These are phyloP conservation scores for Platanthera guangdongensis DNA, from an alignment of 106 monocot species.

Conservation along the genomic window DNA sequence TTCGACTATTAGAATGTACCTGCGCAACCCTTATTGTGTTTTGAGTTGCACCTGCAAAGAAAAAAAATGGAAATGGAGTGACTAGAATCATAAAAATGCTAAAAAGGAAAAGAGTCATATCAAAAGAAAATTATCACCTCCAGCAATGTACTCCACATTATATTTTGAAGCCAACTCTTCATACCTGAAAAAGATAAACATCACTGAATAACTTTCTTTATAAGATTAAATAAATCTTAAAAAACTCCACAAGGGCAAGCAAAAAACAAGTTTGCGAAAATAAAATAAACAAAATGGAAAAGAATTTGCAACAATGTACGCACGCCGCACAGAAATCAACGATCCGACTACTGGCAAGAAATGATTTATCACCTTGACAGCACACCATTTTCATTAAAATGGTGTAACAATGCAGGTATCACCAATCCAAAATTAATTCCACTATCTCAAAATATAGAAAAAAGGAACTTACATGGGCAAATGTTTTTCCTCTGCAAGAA, in stretches of 20 bases:
- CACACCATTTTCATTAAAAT: no score
- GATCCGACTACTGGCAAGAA: no score
- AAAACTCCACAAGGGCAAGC: no score
- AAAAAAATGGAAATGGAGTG: not conserved
- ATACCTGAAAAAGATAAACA: conserved; percentile 37
- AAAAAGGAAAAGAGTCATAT: not conserved
- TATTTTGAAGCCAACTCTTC: conserved; percentile 65
- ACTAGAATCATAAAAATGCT: not conserved
- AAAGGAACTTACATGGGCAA: conserved; percentile 55
- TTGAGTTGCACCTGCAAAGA: conserved; percentile 75
- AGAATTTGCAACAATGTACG: no score
- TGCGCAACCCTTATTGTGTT: conserved; percentile 97
- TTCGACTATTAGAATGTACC: conserved; percentile 27
- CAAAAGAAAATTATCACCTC: conserved; percentile 36
- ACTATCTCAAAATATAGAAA: no score
- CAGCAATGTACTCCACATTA: conserved; percentile 89
- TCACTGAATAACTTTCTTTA: not conserved
- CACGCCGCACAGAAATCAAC: no score
- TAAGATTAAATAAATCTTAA: no score
- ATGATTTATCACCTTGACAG: no score
- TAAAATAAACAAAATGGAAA: no score
- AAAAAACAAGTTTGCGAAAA: no score
- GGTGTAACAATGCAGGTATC: no score
- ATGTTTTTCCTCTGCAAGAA: conserved; percentile 80
- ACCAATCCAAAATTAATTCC: no score